phyloP scores from a whole-genome alignment of 495 filamentous ascomycete genomes.

The Emericellopsis terricola region DNA sequence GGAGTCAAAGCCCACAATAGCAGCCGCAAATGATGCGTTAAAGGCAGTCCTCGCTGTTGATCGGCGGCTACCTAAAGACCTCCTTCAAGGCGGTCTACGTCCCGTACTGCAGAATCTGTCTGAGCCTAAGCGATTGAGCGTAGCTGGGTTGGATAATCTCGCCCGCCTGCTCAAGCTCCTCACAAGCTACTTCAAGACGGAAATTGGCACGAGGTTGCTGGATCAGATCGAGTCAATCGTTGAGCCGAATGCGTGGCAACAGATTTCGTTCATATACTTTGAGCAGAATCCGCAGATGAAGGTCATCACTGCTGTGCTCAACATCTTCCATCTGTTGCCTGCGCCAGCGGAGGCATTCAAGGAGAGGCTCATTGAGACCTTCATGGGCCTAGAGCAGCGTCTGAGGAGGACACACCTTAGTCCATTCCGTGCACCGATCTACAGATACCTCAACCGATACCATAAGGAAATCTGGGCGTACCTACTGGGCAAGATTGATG shows the following conservation, averaged over 20 bases:
- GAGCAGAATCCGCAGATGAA: conserved; percentile 86
- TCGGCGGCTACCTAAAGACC: conserved; percentile 85
- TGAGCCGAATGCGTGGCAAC: conserved; percentile 59
- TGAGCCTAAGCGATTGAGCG: conserved; percentile 77
- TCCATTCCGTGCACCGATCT: conserved; percentile 81
- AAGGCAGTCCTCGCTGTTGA: conserved; percentile 70
- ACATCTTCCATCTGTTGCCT: conserved; percentile 90
- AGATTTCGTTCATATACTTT: conserved; percentile 81
- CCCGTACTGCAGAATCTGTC: conserved; percentile 92
- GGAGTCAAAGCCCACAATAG: conserved; percentile 76
- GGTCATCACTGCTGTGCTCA: conserved; percentile 81
- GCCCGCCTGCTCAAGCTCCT: conserved; percentile 74
- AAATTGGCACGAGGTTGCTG: conserved; percentile 78
- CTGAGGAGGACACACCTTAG: conserved; percentile 81
- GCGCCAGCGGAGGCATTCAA: conserved; percentile 81
- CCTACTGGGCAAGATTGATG: conserved; percentile 54
- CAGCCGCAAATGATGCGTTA: conserved; percentile 79
- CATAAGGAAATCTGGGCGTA: conserved; percentile 73
- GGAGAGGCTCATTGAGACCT: conserved; percentile 69
- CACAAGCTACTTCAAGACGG: conserved; percentile 98
- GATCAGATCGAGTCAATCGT: conserved; percentile 89
- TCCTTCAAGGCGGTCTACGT: conserved; percentile 82
- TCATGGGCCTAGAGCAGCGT: conserved; percentile 72
- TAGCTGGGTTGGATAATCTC: conserved; percentile 79
- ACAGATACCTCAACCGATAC: conserved; percentile 87